Percentiles rank a stretch among this genome's conserved stretches.
phyloP scores from a whole-genome alignment of 2,329 filamentous ascomycete species.

The Ascochyta rabiei region DNA sequence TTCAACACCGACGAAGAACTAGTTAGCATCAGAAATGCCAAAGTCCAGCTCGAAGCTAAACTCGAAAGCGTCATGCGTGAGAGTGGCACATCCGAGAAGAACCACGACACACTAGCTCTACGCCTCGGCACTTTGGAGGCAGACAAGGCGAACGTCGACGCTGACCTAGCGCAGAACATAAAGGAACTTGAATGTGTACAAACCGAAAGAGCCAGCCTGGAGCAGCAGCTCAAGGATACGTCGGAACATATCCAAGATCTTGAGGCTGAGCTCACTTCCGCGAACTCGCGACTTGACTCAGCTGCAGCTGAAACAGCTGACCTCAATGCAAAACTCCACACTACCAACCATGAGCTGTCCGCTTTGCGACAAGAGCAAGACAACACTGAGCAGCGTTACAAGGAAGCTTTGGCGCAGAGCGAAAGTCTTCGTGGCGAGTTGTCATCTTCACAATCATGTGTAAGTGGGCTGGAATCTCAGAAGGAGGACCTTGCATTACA shows the following conservation, averaged over 20 bases:
- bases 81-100: conserved; percentile 5
- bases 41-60: conserved; percentile 2
- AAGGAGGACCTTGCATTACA: conserved; percentile 25
- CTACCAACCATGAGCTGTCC: conserved; percentile 1
- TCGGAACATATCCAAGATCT: conserved; percentile 15
- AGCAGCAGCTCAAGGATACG: conserved; percentile 17
- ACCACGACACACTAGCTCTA: conserved; percentile 3
- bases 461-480: conserved; percentile 26
- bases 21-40: not conserved
- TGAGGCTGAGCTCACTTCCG: conserved; percentile 23
- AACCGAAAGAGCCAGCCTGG: conserved; percentile 3
- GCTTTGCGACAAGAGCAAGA: not conserved
- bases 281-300: conserved; percentile 21
- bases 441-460: conserved; percentile 20
- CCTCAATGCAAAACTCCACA: conserved; percentile 25
- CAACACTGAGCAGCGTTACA: conserved; percentile 12
- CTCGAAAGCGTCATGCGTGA: conserved; percentile 6
- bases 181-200: conserved; percentile 10
- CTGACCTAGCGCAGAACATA: conserved; percentile 3
- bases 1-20: not conserved
- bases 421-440: conserved; percentile 23
- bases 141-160: conserved; percentile 8
- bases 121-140: conserved; percentile 12
- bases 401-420: conserved; percentile 10
- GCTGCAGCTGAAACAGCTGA: conserved; percentile 26